Percentiles rank a stretch among this genome's conserved stretches.
These are phyloP conservation scores for Pleurotus eryngii DNA, from an alignment of 768 basidiomycete genomes.

Conservation along the genomic window DNA sequence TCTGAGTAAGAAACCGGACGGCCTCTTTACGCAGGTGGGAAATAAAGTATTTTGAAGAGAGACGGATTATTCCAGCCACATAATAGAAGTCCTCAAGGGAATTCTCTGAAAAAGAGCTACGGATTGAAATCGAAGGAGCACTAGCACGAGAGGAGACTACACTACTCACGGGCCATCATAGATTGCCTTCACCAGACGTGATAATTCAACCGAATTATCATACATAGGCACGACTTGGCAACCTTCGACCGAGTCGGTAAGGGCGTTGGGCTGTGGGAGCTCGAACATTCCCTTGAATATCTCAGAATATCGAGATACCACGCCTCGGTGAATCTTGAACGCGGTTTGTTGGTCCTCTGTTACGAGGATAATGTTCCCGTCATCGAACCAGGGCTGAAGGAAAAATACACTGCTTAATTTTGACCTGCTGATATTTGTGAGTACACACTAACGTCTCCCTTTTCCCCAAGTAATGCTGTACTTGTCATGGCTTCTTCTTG, in stretches of 20 bases:
- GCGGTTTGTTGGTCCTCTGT: conserved; percentile 38
- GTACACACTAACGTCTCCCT: conserved; percentile 6
- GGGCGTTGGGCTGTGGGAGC: conserved; percentile 35
- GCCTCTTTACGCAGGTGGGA: conserved; percentile 47
- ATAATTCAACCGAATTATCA: conserved; percentile 46
- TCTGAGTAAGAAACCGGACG: conserved; percentile 43
- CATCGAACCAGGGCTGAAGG: conserved; percentile 53
- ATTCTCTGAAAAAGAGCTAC: conserved; percentile 34
- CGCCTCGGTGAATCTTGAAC: conserved; percentile 53
- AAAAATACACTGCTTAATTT: background rate
- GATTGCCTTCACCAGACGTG: conserved; percentile 47
- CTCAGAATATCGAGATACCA: conserved; percentile 51
- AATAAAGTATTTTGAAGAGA: conserved; percentile 61
- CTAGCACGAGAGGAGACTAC: background rate
- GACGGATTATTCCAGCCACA: conserved; percentile 53
- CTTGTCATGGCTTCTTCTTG: background rate
- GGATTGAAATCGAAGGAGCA: background rate
- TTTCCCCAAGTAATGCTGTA: background rate
- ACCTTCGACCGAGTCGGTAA: conserved; percentile 36
- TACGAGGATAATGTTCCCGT: conserved; percentile 55
- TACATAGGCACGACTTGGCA: conserved; percentile 53
- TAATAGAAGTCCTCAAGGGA: conserved; percentile 51
- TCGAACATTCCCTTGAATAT: conserved; percentile 55
- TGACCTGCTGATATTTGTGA: background rate
- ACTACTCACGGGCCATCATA: conserved; percentile 54